Conservation (phyloP, 2,329 filamentous ascomycete species). For the Curvularia spicifera region DNA sequence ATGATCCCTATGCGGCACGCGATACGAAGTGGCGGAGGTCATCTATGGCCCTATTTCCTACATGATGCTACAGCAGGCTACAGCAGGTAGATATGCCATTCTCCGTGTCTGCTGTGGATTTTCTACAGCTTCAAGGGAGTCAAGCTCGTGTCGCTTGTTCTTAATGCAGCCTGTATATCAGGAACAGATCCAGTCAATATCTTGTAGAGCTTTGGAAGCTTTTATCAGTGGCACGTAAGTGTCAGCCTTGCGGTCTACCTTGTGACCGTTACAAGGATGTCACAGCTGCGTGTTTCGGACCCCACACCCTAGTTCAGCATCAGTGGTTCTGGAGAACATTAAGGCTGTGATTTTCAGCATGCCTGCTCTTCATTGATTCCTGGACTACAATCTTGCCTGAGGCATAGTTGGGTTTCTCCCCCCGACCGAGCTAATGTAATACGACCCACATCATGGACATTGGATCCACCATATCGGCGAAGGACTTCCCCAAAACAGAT, state of each 20-base stretch:
- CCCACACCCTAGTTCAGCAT: neutral
- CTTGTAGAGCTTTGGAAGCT: neutral
- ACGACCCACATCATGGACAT: neutral
- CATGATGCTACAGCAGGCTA: neutral
- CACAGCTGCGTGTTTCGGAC: neutral
- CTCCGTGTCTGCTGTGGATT: neutral
- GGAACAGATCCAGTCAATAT: neutral
- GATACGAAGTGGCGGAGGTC: neutral
- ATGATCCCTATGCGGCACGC: neutral
- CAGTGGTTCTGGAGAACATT: neutral
- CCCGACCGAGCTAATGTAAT: neutral
- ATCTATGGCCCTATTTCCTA: neutral
- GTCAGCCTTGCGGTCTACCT: neutral
- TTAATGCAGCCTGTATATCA: neutral
- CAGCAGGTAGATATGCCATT: neutral
- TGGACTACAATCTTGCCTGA: neutral
- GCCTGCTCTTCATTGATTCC: neutral
- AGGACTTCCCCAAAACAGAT: neutral
- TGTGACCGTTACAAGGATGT: slow-evolving; percentile 1
- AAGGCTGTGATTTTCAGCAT: neutral
- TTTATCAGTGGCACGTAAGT: neutral
- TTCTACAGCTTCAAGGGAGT: neutral
- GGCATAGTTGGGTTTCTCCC: neutral
- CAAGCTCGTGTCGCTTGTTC: neutral
- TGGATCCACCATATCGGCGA: neutral